Base-by-base conservation (phyloP, 495 filamentous ascomycete genomes). In the Aspergillus sclerotiicarbonarius region DNA sequence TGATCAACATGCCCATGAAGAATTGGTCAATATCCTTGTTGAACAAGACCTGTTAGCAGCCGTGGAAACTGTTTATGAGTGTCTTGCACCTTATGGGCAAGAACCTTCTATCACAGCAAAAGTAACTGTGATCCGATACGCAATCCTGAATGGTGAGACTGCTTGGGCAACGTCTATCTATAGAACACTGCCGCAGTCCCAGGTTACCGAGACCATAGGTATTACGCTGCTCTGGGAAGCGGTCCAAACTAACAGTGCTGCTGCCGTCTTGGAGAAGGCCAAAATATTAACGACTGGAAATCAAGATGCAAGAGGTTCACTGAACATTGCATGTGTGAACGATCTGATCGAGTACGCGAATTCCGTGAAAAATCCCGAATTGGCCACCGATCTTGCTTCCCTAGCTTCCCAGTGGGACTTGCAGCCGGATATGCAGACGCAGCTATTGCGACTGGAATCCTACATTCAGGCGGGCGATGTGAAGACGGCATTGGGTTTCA, bases 161-260 rank as follows among this genome's bases (percentile, higher is more conserved):
- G 73, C 82, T 2, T 93, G 87, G 82, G 87, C 86, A 2, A 76
- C 80, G 48, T 62, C 77, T 16, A 73, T 95, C 19, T 84, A 90
- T 37, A 74, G 84, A 32, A 72, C 82, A 5, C 65, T 92, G 16
- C 65, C 85, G 25, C 72, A 78, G 45, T 73, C 60, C 16, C 80
- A 78, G 19, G 67, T 59, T 29, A 81, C 87, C 37, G 71, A 79
- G 21, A 76, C 65, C 10, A 88, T 88, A 82, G 85, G 92, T 61
- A 78, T 87, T 31, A 73, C 87, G 7, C 79, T 96, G 43, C 82
- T 88, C 48, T 96, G 89, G 89, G 84, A 90, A 25, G 87, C 87
- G 12, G 79, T 86, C 12, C 82, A 87, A 58, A 87, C 85, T 8
- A 87, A 83, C 65, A 83, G 84, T 10, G 84, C 88, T 6, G 83